These are phyloP conservation scores for Beauveria asiatica DNA, from an alignment of 2,329 filamentous ascomycete species.

Conservation along the genomic window DNA sequence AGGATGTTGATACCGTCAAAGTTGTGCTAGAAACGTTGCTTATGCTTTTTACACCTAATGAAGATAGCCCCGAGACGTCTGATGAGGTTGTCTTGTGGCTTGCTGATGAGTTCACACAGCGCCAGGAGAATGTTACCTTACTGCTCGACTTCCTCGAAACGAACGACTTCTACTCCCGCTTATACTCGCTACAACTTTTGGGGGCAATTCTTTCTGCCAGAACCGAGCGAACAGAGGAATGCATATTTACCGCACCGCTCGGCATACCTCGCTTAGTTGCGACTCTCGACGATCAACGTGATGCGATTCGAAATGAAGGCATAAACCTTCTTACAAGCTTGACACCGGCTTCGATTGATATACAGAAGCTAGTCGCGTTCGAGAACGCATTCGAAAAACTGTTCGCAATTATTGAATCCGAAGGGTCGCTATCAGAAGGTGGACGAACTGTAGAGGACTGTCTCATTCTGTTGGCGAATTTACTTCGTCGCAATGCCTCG, in stretches of 20 bases:
- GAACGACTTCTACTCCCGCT: constrained; percentile 78
- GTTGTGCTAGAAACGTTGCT: constrained; percentile 89
- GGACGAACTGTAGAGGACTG: constrained; percentile 89
- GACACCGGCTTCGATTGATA: constrained; percentile 75
- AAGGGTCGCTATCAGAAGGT: constrained; percentile 75
- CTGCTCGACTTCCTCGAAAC: constrained; percentile 84
- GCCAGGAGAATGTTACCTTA: constrained; percentile 90
- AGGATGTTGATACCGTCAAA: constrained; percentile 95
- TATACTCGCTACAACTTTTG: constrained; percentile 86
- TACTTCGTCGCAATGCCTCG: constrained; percentile 76
- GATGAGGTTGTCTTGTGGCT: constrained; percentile 95
- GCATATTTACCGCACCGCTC: constrained; percentile 78
- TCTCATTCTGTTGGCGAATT: constrained; percentile 79
- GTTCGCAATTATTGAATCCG: constrained; percentile 71
- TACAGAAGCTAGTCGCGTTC: constrained; percentile 93
- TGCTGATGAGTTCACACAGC: constrained; percentile 95
- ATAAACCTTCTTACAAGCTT: constrained; percentile 81
- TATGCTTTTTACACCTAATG: constrained; percentile 74
- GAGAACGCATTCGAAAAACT: constrained; percentile 86
- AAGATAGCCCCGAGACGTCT: constrained; percentile 77
- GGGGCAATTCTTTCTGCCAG: constrained; percentile 77
- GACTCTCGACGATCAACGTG: constrained; percentile 73
- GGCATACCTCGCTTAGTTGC: constrained; percentile 81
- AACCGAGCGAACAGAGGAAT: constrained; percentile 89
- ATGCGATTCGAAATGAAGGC: constrained; percentile 81